These are phyloP conservation scores for Hyparrhenia diplandra DNA, from an alignment of 176 grass and related monocot genomes.

Conservation along the genomic window DNA sequence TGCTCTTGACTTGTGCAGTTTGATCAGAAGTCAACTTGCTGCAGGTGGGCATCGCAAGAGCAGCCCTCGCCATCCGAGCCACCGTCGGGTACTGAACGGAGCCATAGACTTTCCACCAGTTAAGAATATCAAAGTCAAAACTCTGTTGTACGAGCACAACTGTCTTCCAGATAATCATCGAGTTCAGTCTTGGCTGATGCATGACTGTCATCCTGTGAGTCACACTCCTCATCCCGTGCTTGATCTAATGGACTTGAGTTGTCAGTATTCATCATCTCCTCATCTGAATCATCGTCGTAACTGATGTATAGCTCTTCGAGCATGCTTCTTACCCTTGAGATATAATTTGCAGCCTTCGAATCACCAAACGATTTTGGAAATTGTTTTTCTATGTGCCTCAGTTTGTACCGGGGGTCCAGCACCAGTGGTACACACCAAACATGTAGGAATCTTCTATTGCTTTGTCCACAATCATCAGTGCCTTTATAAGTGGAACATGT, in stretches of 20 bases:
- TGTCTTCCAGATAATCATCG: not conserved
- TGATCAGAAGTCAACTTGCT: not conserved
- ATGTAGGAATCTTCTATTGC: not conserved
- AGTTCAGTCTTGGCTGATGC: no score
- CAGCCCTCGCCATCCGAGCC: not conserved
- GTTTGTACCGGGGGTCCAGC: slow-evolving; percentile 11
- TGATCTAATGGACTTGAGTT: no score
- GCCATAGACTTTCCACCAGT: not conserved
- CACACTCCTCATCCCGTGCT: no score
- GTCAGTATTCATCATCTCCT: no score
- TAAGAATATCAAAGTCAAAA: not conserved
- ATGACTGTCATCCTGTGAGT: no score
- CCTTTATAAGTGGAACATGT: not conserved
- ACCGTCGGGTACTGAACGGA: not conserved
- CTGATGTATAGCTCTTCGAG: not conserved
- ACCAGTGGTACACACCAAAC: not conserved
- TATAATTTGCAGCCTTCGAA: fast-evolving
- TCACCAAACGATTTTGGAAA: not conserved
- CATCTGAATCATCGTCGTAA: not conserved
- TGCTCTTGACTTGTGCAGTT: not conserved
- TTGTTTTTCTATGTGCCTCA: not conserved
- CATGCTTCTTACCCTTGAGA: not conserved
- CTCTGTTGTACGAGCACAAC: fast-evolving
- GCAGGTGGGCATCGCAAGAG: not conserved
- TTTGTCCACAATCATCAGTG: not conserved